Base-by-base conservation (phyloP, 805 yeast genomes). In the Priceomyces melissophilus region DNA sequence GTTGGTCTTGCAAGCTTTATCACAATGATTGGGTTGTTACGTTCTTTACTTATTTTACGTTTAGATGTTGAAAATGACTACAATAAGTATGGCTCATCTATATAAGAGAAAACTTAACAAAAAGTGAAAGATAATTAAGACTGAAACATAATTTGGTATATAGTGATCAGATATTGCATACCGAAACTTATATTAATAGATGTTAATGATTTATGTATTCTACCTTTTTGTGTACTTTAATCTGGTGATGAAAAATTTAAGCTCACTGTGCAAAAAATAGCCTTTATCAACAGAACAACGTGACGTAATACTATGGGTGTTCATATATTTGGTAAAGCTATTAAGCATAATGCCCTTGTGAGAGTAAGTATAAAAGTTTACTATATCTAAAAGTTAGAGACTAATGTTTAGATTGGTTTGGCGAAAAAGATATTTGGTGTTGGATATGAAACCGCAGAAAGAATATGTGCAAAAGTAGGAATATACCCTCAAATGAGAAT, bases 1-100 rank as follows among this genome's bases (percentile, higher is more conserved):
- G 88, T 91, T 12, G 98, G 99, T 0, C 55, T 91, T 44, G 97
- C 98, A 3, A 87, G 96, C 52, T 91, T 93, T 54, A 64, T 90
- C 16, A 89, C 98, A 2, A 87, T 90, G 96, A 70, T 89, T 29
- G 93, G 90, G 0, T 65, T 91, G 30, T 65, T 91, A 12, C 66
- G 98, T 45, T 78, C 85, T 37, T 65, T 89, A 37, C 70, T 89
- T 48, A 86, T 89, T 17, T 70, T 88, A 38, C 74, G 96, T 42
- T 60, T 87, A 39, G 95, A 84, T 45, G 59, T 75, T 6, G 78
- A 57, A 8, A 20, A 20, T 20, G 25, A 5, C 8, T 20, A 5
- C 8, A 20, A 20, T 8, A 20, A 20, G 8, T 20, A 20, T 8
- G 25, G 25, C 25, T 8, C 25, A 5, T 5, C 25, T 8, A 8